Base-by-base conservation (phyloP, 2,329 filamentous ascomycete genomes). In the Colletotrichum trifolii region DNA sequence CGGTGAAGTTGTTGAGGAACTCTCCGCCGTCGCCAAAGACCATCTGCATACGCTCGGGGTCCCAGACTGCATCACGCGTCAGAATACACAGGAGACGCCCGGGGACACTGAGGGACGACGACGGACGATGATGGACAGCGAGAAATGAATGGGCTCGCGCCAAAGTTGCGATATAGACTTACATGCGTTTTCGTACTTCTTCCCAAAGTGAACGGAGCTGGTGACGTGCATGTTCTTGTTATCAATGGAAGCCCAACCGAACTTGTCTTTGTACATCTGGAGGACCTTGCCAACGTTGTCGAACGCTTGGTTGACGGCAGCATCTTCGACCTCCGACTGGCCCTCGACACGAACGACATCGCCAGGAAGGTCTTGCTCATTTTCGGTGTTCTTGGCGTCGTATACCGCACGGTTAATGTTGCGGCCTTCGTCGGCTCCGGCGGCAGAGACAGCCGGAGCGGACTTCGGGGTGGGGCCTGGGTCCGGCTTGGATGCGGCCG, bases 11-110 rank as follows among this genome's bases (percentile, higher is more conserved):
- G 69, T 78, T 79, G 56, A 87, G 74, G 50, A 85, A 83, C 40
- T 80, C 77, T 64, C 82, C 79, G 7, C 85, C 85, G 56, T 87
- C 85, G 3, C 85, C 85, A 68, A 85, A 87, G 5, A 86, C 83
- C 81, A 87, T 85, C 69, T 86, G 83, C 40, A 76, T 71, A 50
- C 74, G 75, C 64, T 79, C 74, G 2, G 81, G 77, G 61, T 85
- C 81, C 84, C 84, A 87, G 71, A 83, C 79, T 81, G 46, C 13
- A 8, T 8, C 8, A 9, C 8, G 6, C n/a, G 49, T 45, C 9
- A 6, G 9, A 3, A 40, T n/a, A 10, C 6, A 7, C 7, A 8
- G 17, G 33, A 38, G 8, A 33, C 25, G 15, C 1, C 40, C 40
- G 13, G 3, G n/a, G 9, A 40, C 38, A 40, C 9, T 13, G 9